Percentiles rank a stretch among this genome's conserved stretches.
Conservation (phyloP, 1,139 yeast species). For the Geotrichum australiense region DNA sequence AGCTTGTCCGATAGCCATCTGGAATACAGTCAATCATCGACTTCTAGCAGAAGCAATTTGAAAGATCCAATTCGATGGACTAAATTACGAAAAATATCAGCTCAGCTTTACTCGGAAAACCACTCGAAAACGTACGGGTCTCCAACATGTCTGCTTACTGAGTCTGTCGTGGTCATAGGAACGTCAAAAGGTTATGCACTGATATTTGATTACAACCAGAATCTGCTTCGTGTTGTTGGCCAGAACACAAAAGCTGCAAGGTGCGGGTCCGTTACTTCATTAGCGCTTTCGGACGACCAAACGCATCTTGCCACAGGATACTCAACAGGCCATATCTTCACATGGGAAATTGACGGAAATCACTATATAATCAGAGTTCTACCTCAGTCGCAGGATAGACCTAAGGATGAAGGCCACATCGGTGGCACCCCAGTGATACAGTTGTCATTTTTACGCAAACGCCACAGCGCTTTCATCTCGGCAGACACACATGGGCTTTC, state of each 20-base stretch:
- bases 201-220: slow-evolving; percentile 59
- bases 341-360: slow-evolving; percentile 41
- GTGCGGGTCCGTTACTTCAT: slow-evolving; percentile 41
- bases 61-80: slow-evolving; percentile 39
- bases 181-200: slow-evolving; percentile 53
- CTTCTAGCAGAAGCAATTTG: slow-evolving; percentile 15
- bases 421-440: slow-evolving; percentile 41
- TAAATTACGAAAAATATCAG: slow-evolving; percentile 38
- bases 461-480: slow-evolving; percentile 54
- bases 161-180: slow-evolving; percentile 52
- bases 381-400: slow-evolving; percentile 28
- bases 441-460: slow-evolving; percentile 47
- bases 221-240: slow-evolving; percentile 39
- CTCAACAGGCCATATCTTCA: slow-evolving; percentile 39
- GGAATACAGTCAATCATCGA: not conserved
- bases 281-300: slow-evolving; percentile 47
- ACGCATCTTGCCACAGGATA: slow-evolving; percentile 44
- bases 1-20: slow-evolving; percentile 10
- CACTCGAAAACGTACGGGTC: slow-evolving; percentile 42
- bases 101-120: slow-evolving; percentile 35
- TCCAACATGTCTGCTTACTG: slow-evolving; percentile 42
- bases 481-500: slow-evolving; percentile 55
- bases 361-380: slow-evolving; percentile 32
- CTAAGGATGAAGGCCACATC: slow-evolving; percentile 45
- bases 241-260: slow-evolving; percentile 26